A percentile compares a stretch with the other conserved stretches of the same genome.
Evolutionary conservation across 345 rosid species (phyloP).

Genomic region (Kandelia obovata): DNA sequence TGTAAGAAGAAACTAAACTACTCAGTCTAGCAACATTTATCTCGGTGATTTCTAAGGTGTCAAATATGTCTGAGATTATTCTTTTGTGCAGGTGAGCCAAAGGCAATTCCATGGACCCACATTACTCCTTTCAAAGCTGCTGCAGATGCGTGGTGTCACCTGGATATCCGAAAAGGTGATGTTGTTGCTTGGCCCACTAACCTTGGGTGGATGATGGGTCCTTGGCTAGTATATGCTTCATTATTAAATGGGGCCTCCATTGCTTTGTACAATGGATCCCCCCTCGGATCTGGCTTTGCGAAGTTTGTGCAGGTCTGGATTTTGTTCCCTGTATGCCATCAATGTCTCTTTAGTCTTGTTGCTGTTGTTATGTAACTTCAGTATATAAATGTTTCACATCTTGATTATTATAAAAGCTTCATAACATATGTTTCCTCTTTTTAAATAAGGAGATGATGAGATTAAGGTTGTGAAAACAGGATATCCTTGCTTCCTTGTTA

Average conservation of each 20-base stretch:
- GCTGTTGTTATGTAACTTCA: neutral
- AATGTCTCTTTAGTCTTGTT: neutral
- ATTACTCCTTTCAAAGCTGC: conserved; percentile 78
- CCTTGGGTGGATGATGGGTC: conserved; percentile 99
- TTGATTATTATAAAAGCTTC: neutral
- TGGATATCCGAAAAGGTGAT: conserved; percentile 74
- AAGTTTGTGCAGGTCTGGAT: conserved; percentile 80
- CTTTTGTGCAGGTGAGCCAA: conserved; percentile 79
- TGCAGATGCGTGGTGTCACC: conserved; percentile 99
- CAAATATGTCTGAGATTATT: conserved; percentile 15
- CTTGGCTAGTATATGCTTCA: conserved; percentile 95
- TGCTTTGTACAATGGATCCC: conserved; percentile 91
- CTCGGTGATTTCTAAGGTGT: neutral
- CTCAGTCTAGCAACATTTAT: neutral
- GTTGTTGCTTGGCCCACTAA: conserved; percentile 96
- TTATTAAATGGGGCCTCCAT: conserved; percentile 84
- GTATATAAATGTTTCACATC: neutral
- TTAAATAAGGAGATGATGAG: too few species aligned
- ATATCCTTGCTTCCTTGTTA: too few species aligned
- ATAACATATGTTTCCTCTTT: neutral
- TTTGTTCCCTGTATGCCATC: neutral
- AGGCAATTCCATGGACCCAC: conserved; percentile 94
- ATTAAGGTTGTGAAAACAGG: too few species aligned
- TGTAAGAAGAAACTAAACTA: neutral
- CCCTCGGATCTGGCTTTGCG: conserved; percentile 77